phyloP scores from a whole-genome alignment of 805 yeast species.

The Candida oleophila region DNA sequence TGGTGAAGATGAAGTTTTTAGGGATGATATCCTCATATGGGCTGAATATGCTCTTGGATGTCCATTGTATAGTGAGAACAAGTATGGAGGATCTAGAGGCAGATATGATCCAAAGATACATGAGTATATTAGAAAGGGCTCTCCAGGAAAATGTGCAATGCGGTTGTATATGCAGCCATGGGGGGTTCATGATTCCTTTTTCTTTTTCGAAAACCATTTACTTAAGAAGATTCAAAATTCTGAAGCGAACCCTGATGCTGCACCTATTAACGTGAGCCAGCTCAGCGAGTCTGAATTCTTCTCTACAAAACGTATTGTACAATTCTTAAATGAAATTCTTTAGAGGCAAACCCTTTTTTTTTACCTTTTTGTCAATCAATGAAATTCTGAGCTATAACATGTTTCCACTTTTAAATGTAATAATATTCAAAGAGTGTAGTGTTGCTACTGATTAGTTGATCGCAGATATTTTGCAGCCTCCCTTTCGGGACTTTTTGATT shows the following conservation, averaged over 20 bases:
- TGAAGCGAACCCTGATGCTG: not conserved
- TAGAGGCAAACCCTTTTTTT: too few relatives aligned
- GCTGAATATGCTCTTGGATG: constrained; percentile 28
- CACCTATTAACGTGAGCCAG: not conserved
- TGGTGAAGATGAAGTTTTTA: constrained; percentile 43
- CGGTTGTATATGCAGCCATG: constrained; percentile 30
- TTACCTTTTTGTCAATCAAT: too few relatives aligned
- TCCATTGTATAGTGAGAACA: constrained; percentile 19
- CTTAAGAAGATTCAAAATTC: constrained; percentile 7
- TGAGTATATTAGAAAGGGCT: constrained; percentile 15
- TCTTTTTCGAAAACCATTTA: constrained; percentile 27
- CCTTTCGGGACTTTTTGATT: too few relatives aligned
- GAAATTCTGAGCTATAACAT: too few relatives aligned
- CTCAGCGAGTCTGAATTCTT: constrained; percentile 8
- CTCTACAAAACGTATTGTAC: constrained; percentile 22
- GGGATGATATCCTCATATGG: constrained; percentile 41
- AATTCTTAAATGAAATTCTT: constrained; percentile 24
- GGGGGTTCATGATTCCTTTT: constrained; percentile 34
- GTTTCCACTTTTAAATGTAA: too few relatives aligned
- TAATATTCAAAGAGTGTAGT: too few relatives aligned
- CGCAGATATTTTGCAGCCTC: too few relatives aligned
- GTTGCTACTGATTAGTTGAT: too few relatives aligned
- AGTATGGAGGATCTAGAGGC: constrained; percentile 27
- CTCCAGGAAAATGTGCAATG: constrained; percentile 19
- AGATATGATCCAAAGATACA: constrained; percentile 17